Evolutionary conservation across 345 rosid species (phyloP).

Genomic region (Sonneratia alba): DNA sequence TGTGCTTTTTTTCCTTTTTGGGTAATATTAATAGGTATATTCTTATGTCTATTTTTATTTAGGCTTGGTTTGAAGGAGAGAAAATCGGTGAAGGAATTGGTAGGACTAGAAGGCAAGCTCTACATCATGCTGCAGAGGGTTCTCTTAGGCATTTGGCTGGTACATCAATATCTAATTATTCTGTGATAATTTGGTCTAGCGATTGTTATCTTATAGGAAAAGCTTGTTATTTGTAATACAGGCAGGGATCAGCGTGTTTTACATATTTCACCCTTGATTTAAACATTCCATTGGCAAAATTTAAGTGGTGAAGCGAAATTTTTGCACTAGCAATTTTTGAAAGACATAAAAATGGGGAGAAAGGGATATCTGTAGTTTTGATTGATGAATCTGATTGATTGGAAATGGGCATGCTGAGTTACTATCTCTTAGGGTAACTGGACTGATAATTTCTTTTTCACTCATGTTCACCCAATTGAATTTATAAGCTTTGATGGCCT

Average conservation of each 20-base stretch:
- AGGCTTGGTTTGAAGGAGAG: conserved; percentile 86
- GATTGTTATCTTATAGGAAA: not conserved
- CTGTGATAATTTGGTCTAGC: not conserved
- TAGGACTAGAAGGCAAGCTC: conserved; percentile 83
- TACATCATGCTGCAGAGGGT: conserved; percentile 64
- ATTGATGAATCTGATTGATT: not conserved
- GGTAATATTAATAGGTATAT: not conserved
- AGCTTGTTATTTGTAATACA: not conserved
- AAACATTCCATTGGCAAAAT: not conserved
- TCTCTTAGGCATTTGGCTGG: conserved; percentile 70
- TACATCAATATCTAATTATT: conserved; percentile 23
- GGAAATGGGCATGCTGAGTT: not conserved
- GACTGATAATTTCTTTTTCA: not conserved
- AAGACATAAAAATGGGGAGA: not conserved
- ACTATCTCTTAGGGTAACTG: not conserved
- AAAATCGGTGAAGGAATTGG: conserved; percentile 78
- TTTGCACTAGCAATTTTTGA: not conserved
- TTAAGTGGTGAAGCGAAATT: not conserved
- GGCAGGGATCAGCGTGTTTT: not conserved
- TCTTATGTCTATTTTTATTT: conserved; percentile 10
- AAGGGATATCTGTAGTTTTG: not conserved
- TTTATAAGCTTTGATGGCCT: not conserved
- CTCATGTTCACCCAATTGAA: not conserved
- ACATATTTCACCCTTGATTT: not conserved
- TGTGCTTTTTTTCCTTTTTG: not conserved